Evolutionary conservation across 2,329 filamentous ascomycete genomes (phyloP).

Genomic region (Nigrospora oryzae): DNA sequence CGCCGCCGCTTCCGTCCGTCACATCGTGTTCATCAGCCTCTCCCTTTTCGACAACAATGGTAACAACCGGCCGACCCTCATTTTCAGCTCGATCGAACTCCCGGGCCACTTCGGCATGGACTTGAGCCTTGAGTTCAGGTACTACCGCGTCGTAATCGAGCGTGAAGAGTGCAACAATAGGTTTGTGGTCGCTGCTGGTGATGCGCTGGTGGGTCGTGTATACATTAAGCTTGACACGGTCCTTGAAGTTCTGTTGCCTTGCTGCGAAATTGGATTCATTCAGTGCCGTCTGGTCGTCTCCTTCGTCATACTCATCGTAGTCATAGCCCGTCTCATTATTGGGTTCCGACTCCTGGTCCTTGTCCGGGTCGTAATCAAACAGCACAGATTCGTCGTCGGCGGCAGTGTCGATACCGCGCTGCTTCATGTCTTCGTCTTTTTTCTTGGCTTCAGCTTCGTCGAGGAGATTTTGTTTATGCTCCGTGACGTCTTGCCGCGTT

Average conservation of each 20-base stretch:
- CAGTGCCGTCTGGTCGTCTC: slow-evolving; percentile 23
- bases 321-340: slow-evolving; percentile 13
- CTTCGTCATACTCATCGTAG: slow-evolving; percentile 17
- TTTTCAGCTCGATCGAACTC: slow-evolving; percentile 90
- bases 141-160: slow-evolving; percentile 82
- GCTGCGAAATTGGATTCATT: too few species aligned
- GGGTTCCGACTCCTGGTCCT: slow-evolving; percentile 48
- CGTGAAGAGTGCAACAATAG: slow-evolving; percentile 73
- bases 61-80: slow-evolving; percentile 74
- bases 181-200: slow-evolving; percentile 92
- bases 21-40: slow-evolving; percentile 25
- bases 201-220: slow-evolving; percentile 88
- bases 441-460: slow-evolving; percentile 59
- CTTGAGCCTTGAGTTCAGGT: slow-evolving; percentile 70
- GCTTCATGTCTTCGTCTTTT: slow-evolving; percentile 79
- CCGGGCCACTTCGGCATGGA: slow-evolving; percentile 79
- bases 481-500: slow-evolving; percentile 61
- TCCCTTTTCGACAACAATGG: slow-evolving; percentile 66
- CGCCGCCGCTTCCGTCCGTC: slow-evolving; percentile 40
- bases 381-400: slow-evolving; percentile 73
- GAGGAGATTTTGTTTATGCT: slow-evolving; percentile 52
- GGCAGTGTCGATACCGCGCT: slow-evolving; percentile 64
- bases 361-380: slow-evolving; percentile 84
- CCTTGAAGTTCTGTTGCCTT: slow-evolving; percentile 27
- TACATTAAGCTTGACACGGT: slow-evolving; percentile 48